Conservation (phyloP, 331 rosid species). For the Spiraea crenata region DNA sequence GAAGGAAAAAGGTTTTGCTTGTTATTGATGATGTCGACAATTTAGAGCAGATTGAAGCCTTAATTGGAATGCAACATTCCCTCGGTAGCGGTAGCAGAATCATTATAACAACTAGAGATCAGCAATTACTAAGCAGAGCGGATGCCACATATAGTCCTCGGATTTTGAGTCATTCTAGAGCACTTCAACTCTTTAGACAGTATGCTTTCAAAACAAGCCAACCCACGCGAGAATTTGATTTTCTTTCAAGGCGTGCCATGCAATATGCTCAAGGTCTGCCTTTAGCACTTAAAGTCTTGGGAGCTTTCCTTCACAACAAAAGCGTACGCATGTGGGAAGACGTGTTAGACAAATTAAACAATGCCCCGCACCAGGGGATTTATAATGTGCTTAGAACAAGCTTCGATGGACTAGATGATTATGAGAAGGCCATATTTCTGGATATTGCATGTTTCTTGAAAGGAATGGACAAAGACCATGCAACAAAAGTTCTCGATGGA, state of each 20-base stretch:
- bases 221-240: not conserved
- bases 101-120: constrained; percentile 8
- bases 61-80: not conserved
- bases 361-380: not conserved
- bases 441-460: constrained; percentile 4
- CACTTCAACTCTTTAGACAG: not conserved
- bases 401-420: not conserved
- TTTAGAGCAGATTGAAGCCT: not conserved
- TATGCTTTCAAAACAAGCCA: not conserved
- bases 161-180: not conserved
- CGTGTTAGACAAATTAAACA: not conserved
- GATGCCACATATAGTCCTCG: not conserved
- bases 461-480: not conserved
- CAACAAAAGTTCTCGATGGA: not conserved
- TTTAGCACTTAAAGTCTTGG: constrained; percentile 4
- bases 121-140: not conserved
- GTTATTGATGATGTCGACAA: constrained; percentile 13
- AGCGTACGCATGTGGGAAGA: not conserved
- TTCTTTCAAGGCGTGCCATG: not conserved
- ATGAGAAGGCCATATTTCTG: not conserved
- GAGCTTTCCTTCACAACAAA: not conserved
- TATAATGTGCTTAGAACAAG: not conserved
- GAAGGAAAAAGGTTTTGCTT: not conserved
- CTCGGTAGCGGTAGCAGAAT: constrained; percentile 13
- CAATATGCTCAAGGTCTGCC: constrained; percentile 5